Evolutionary conservation across 441 rosid genomes (phyloP), one percentile per base, ranked within the genome.

Genomic region (Breynia disticha): DNA sequence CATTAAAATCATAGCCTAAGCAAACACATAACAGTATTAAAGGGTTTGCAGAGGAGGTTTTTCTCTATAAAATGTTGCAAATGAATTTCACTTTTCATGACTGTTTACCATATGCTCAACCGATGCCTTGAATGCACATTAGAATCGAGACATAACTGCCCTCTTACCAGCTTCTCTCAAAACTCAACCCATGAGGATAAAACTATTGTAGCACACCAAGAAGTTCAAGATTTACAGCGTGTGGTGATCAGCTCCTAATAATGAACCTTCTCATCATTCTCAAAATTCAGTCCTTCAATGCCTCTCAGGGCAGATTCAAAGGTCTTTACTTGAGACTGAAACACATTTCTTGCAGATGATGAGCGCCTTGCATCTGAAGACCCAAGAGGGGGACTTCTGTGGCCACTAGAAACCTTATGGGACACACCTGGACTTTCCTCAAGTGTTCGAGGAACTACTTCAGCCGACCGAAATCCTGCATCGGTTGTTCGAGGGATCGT

Each of bases 271-370:
- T 81, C 91, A 8, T 79, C 84, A 59, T 64, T 67, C 42, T 81
- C 87, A 39, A 90, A 76, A 58, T 70, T 76, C 65, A 86, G 72
- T 60, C 84, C 59, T 73, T 84, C 84, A 0, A 89, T 76, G 67
- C 90, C 97, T 67, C 76, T 83, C 5, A 89, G 77, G 49, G 87
- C 67, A 4, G 77, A 59, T 48, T 87, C 95, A 24, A 72, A 82
- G 60, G 68, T 75, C 80, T 83, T 81, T 20, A 66, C 58, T 28
- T 76, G 78, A 12, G 73, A 15, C 0, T 76, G 78, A 12, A 72
- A 15, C 0, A 72, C 51, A 35, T 69, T 74, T 76, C 87, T 75
- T 3, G 80, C 71, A 11, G 89, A 79, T 3, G 75, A 52, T 5
- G 84, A 38, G 13, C 75, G 86, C 75, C 76, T 80, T 17, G 76